Evolutionary conservation across 179 eudicot species (phyloP).

Genomic region (Heliamphora pulchella): DNA sequence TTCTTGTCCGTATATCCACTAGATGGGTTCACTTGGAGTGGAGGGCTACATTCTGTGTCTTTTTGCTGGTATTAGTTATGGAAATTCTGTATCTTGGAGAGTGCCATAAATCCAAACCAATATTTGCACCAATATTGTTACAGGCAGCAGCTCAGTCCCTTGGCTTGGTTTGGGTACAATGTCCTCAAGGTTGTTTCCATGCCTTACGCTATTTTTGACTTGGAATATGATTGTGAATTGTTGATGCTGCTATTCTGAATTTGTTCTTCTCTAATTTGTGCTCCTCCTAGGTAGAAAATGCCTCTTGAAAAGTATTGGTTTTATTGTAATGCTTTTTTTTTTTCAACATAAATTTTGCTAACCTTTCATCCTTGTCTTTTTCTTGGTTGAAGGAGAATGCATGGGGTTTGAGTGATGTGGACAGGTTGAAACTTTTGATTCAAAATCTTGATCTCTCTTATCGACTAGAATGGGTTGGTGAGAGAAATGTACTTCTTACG

Average conservation of each 20-base stretch:
- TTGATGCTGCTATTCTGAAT: not conserved
- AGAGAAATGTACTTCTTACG: slow-evolving; percentile 54
- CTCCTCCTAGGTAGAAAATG: not conserved
- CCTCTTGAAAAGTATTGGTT: not conserved
- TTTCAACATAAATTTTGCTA: not conserved
- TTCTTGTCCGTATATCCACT: not conserved
- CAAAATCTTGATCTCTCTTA: slow-evolving; percentile 83
- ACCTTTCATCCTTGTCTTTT: not conserved
- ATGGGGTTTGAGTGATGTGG: slow-evolving; percentile 38
- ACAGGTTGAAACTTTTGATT: slow-evolving; percentile 51
- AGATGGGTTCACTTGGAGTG: not conserved
- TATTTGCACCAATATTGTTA: not conserved
- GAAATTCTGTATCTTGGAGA: not conserved
- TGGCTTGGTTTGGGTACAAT: not conserved
- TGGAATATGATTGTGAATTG: not conserved
- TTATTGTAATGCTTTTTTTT: not conserved
- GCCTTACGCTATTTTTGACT: not conserved
- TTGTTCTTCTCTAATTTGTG: not conserved
- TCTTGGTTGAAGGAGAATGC: slow-evolving; percentile 40
- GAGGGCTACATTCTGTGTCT: not conserved
- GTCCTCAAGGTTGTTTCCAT: not conserved
- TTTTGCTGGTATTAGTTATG: not conserved
- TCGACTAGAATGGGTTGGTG: slow-evolving; percentile 72
- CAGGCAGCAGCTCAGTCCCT: not conserved
- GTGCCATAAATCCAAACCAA: not conserved